Evolutionary conservation across 2,329 filamentous ascomycete species (phyloP).

Genomic region (Didymella glomerata): DNA sequence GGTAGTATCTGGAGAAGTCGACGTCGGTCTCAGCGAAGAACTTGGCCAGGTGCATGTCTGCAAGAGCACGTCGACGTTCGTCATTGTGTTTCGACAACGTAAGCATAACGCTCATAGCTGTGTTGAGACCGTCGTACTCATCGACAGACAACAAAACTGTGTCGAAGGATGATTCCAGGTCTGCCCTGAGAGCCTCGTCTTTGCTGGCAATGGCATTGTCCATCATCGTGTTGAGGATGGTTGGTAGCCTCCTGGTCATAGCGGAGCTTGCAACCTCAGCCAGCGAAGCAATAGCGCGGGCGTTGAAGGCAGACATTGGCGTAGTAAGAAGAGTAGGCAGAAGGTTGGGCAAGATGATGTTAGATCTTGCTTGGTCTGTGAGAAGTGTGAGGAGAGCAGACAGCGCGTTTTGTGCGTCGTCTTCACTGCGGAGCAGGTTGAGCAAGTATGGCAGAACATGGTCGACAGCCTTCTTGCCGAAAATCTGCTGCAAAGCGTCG

Average conservation of each 20-base stretch:
- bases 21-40: conserved; percentile 84
- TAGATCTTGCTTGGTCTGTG: conserved; percentile 91
- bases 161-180: conserved; percentile 84
- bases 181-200: conserved; percentile 75
- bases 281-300: conserved; percentile 88
- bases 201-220: conserved; percentile 84
- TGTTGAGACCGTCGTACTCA: conserved; percentile 94
- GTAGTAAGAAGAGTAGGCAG: conserved; percentile 90
- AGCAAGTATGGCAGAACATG: conserved; percentile 94
- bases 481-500: conserved; percentile 89
- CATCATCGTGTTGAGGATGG: conserved; percentile 92
- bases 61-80: conserved; percentile 80
- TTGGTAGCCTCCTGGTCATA: conserved; percentile 89
- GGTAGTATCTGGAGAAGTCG: conserved; percentile 95
- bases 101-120: conserved; percentile 92
- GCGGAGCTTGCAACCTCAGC: conserved; percentile 88
- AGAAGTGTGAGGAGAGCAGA: conserved; percentile 92
- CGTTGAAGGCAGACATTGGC: conserved; percentile 94
- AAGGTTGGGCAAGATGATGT: conserved; percentile 95
- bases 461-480: conserved; percentile 94
- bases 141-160: conserved; percentile 91
- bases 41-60: conserved; percentile 79
- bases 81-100: conserved; percentile 91
- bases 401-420: conserved; percentile 89
- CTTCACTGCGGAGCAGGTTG: conserved; percentile 84